A percentile compares a stretch with the other conserved stretches of the same genome.
Conservation (phyloP, 208 protist species). For the Leishmania lainsoni region DNA sequence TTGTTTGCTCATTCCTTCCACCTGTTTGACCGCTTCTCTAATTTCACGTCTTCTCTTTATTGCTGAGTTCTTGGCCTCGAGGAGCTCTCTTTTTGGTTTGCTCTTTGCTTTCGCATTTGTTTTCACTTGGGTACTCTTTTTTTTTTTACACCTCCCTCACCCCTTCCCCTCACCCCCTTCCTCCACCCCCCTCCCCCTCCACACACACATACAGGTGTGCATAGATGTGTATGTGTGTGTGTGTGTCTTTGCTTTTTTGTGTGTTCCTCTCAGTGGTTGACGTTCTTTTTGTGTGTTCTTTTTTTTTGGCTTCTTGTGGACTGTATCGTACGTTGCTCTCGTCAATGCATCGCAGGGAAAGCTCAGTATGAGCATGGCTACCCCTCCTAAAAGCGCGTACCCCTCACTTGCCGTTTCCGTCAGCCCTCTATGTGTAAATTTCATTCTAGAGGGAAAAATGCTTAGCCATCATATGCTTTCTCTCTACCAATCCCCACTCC, state of each 20-base stretch:
- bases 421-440: neutral
- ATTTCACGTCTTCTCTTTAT: constrained; percentile 12
- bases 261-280: neutral
- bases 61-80: neutral
- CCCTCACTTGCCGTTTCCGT: neutral
- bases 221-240: too few relatives aligned
- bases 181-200: neutral
- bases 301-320: neutral
- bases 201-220: neutral
- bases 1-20: neutral
- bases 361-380: neutral
- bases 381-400: neutral
- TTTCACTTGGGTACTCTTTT: neutral
- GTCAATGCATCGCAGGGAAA: neutral
- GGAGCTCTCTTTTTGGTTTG: neutral
- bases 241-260: neutral
- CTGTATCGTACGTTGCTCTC: neutral
- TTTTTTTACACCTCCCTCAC: neutral
- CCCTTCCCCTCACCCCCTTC: neutral
- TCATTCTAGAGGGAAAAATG: neutral
- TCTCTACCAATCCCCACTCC: neutral
- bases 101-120: neutral
- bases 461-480: neutral
- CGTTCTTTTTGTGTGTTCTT: neutral
- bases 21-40: neutral